phyloP scores from a whole-genome alignment of 2,329 filamentous ascomycete species.

The Biscogniauxia sp. region DNA sequence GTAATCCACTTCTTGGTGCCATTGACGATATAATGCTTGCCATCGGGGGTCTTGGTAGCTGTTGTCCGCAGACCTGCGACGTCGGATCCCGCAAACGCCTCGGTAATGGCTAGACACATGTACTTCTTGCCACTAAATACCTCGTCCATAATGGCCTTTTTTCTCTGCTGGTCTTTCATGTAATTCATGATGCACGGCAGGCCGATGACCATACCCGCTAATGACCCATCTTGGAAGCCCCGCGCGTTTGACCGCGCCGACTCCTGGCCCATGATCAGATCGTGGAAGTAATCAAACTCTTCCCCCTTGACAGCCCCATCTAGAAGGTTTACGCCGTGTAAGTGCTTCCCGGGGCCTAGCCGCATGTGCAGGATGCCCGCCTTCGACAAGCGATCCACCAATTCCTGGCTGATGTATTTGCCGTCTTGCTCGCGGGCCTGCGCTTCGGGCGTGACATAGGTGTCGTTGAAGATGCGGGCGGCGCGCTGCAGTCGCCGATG shows the following conservation, averaged over 20 bases:
- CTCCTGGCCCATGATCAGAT: conserved; percentile 74
- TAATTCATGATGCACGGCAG: conserved; percentile 79
- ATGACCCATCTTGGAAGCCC: conserved; percentile 83
- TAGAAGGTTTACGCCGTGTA: conserved; percentile 68
- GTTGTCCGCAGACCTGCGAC: conserved; percentile 79
- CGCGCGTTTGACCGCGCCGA: conserved; percentile 66
- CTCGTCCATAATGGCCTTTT: conserved; percentile 66
- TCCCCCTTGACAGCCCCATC: conserved; percentile 70
- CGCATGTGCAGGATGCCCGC: conserved; percentile 77
- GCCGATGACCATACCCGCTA: conserved; percentile 83
- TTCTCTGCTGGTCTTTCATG: conserved; percentile 64
- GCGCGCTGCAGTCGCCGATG: conserved; percentile 68
- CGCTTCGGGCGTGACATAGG: conserved; percentile 70
- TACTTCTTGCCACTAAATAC: conserved; percentile 80
- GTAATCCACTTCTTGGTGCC: conserved; percentile 86
- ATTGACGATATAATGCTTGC: conserved; percentile 69
- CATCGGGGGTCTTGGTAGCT: conserved; percentile 71
- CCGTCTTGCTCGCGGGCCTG: conserved; percentile 73
- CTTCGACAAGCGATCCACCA: conserved; percentile 77
- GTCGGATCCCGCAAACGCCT: conserved; percentile 83
- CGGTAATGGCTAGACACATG: conserved; percentile 83
- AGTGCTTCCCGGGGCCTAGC: conserved; percentile 76
- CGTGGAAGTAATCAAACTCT: conserved; percentile 86
- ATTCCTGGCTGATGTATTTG: conserved; percentile 65
- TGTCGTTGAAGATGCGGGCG: conserved; percentile 70